Evolutionary conservation across 78 protist species (phyloP).

Genomic region (Pelomyxa schiedti): DNA sequence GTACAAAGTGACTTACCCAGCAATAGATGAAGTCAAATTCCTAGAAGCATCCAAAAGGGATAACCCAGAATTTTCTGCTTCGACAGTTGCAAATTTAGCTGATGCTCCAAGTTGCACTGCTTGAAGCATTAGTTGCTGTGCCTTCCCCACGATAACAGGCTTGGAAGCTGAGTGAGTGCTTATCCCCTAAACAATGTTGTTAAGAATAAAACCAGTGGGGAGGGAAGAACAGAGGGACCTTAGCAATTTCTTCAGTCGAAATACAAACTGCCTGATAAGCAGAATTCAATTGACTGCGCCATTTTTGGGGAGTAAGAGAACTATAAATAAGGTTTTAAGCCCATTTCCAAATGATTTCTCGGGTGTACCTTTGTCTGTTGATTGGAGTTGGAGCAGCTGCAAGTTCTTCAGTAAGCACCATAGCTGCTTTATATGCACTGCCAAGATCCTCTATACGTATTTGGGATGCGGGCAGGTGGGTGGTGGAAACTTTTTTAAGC

Average conservation of each 20-base stretch:
- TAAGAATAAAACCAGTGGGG: too few species aligned
- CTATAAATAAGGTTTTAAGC: constrained; percentile 19
- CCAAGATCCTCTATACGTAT: constrained; percentile 36
- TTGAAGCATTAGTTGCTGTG: constrained; percentile 20
- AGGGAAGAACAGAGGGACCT: too few species aligned
- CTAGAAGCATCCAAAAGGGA: constrained; percentile 21
- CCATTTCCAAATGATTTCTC: too few species aligned
- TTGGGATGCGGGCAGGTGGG: too few species aligned
- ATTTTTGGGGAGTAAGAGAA: constrained; percentile 39
- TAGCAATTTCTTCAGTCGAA: background rate
- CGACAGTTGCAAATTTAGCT: constrained; percentile 5
- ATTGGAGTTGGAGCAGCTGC: background rate
- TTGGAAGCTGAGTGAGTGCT: too few species aligned
- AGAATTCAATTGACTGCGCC: constrained; percentile 23
- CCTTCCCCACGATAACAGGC: too few species aligned
- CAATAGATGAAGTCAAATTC: constrained; percentile 16
- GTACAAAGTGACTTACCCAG: constrained; percentile 27
- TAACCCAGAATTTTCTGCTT: constrained; percentile 13
- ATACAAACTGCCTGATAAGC: too few species aligned
- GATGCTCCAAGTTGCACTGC: constrained; percentile 8
- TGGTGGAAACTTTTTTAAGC: background rate
- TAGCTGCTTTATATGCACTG: constrained; percentile 41
- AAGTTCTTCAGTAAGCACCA: constrained; percentile 26
- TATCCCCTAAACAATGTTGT: too few species aligned
- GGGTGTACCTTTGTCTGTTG: too few species aligned